Evolutionary conservation across 495 filamentous ascomycete genomes (phyloP).

Genomic region (Penicillium pulvis): DNA sequence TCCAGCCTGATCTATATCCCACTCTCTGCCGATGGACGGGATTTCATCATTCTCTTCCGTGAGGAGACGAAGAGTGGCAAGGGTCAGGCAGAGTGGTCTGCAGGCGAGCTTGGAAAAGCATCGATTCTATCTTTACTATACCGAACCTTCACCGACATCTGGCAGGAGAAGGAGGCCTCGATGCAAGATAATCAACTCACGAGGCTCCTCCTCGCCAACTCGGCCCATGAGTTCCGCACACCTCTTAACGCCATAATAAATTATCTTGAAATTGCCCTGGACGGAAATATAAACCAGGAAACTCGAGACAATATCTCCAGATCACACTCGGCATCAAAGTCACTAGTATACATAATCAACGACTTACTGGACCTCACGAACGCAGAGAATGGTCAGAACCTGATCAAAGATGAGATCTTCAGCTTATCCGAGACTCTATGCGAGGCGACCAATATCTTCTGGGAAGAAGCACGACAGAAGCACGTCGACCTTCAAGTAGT

Average conservation of each 20-base stretch:
- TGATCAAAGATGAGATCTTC: slow-evolving; percentile 80
- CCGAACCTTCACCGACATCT: slow-evolving; percentile 82
- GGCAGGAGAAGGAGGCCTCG: slow-evolving; percentile 83
- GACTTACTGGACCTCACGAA: slow-evolving; percentile 89
- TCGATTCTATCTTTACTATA: slow-evolving; percentile 86
- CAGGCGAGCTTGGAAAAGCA: slow-evolving; percentile 70
- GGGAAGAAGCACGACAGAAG: slow-evolving; percentile 74
- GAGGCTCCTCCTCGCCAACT: slow-evolving; percentile 77
- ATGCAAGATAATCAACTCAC: slow-evolving; percentile 79
- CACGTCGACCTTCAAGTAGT: slow-evolving; percentile 66
- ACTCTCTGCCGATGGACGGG: slow-evolving; percentile 66
- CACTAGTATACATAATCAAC: slow-evolving; percentile 89
- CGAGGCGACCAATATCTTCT: slow-evolving; percentile 75
- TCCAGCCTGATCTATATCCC: slow-evolving; percentile 79
- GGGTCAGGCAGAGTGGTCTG: slow-evolving; percentile 38
- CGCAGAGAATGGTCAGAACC: slow-evolving; percentile 72
- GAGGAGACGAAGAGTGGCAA: neutral
- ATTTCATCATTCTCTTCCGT: slow-evolving; percentile 88
- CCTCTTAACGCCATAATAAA: slow-evolving; percentile 94
- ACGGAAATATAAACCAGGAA: slow-evolving; percentile 75
- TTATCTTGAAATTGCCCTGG: slow-evolving; percentile 86
- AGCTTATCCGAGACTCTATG: slow-evolving; percentile 69
- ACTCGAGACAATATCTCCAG: slow-evolving; percentile 81
- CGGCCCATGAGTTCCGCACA: slow-evolving; percentile 88
- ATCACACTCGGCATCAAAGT: slow-evolving; percentile 90